A percentile compares a stretch with the other conserved stretches of the same genome.
phyloP scores from a whole-genome alignment of 306 rosid genomes.

The Prunus salicina region DNA sequence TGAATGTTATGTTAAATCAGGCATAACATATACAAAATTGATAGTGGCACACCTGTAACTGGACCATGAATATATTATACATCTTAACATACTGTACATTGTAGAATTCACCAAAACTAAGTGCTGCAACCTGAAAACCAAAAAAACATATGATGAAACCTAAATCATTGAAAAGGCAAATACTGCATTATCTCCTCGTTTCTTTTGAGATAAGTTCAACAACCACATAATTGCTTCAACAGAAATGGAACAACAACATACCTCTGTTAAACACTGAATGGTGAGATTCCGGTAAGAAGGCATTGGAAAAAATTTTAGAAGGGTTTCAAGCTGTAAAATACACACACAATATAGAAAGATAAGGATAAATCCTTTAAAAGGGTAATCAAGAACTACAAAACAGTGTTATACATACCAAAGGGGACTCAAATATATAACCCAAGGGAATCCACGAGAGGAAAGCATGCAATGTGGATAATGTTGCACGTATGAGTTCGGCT shows the following conservation, averaged over 20 bases:
- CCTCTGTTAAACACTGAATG: constrained; percentile 94
- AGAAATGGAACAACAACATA: constrained; percentile 23
- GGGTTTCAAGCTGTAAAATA: constrained; percentile 81
- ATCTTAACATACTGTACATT: constrained; percentile 76
- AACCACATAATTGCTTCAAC: background rate
- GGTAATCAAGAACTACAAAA: constrained; percentile 2
- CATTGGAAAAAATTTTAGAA: constrained; percentile 79
- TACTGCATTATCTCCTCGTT: background rate
- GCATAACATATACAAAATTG: background rate
- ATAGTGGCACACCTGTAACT: constrained; percentile 68
- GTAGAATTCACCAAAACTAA: constrained; percentile 73
- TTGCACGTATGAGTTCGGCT: constrained; percentile 88
- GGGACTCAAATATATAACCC: constrained; percentile 97
- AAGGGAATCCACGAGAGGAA: constrained; percentile 98
- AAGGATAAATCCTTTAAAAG: constrained; percentile 2
- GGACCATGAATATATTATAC: constrained; percentile 86
- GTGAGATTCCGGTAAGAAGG: constrained; percentile 86
- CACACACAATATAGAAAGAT: constrained; percentile 13
- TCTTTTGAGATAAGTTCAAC: background rate
- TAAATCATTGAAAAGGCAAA: background rate
- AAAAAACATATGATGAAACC: background rate
- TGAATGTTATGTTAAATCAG: background rate
- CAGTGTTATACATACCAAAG: constrained; percentile 55
- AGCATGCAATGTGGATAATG: constrained; percentile 91
- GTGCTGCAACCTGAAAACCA: constrained; percentile 81